These are phyloP conservation scores for Clonostachys solani DNA, from an alignment of 2,329 filamentous ascomycete species.

Conservation along the genomic window DNA sequence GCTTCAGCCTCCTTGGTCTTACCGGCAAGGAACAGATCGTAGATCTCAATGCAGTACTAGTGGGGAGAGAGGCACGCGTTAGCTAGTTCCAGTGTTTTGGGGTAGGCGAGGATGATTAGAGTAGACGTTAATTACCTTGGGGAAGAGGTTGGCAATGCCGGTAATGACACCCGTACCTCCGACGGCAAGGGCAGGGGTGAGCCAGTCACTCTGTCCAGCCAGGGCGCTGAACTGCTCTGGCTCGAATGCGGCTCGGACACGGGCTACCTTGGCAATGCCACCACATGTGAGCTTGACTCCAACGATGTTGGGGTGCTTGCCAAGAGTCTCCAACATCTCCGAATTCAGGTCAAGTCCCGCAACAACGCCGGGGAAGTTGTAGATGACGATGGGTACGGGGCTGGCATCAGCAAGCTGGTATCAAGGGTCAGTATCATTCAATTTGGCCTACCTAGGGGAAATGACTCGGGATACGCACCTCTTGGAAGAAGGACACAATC, in stretches of 20 bases:
- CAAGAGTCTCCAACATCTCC: slow-evolving; percentile 55
- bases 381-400: slow-evolving; percentile 62
- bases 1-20: slow-evolving; percentile 40
- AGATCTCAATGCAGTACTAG: slow-evolving; percentile 39
- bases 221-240: slow-evolving; percentile 57
- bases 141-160: slow-evolving; percentile 59
- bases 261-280: slow-evolving; percentile 68
- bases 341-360: slow-evolving; percentile 66
- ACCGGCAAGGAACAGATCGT: slow-evolving; percentile 40
- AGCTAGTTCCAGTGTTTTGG: neutral
- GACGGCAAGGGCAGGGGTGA: slow-evolving; percentile 55
- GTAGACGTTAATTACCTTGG: slow-evolving; percentile 37
- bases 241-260: slow-evolving; percentile 47
- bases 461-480: slow-evolving; percentile 11
- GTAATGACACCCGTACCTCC: slow-evolving; percentile 59
- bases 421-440: too few species aligned
- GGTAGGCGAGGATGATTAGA: neutral
- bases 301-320: slow-evolving; percentile 59
- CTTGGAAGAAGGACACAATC: slow-evolving; percentile 59
- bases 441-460: too few species aligned
- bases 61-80: neutral
- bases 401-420: slow-evolving; percentile 41
- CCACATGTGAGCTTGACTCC: slow-evolving; percentile 71
- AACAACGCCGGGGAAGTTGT: slow-evolving; percentile 68
- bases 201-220: slow-evolving; percentile 71